Conservation (phyloP, 148 eudicot genomes). For the Rhododendron simsii region DNA sequence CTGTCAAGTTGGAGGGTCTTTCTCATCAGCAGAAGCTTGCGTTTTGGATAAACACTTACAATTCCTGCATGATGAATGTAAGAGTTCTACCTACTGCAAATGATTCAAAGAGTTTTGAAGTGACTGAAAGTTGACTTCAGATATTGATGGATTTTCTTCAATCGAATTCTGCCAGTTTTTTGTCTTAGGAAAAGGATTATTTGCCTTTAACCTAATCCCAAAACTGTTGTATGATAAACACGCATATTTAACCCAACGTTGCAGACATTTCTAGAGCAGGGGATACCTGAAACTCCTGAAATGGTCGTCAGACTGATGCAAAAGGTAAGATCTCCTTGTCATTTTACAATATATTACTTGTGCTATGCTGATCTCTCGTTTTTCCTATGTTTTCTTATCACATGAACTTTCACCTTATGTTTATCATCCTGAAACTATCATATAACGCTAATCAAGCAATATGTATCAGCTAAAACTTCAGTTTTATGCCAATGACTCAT, state of each 20-base stretch:
- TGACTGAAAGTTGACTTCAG: not conserved
- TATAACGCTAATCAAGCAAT: not conserved
- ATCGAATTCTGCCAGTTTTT: not conserved
- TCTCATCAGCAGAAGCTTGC: slow-evolving; percentile 94
- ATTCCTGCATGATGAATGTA: slow-evolving; percentile 96
- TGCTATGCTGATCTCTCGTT: not conserved
- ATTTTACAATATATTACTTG: not conserved
- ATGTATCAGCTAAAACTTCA: not conserved
- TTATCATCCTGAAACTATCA: not conserved
- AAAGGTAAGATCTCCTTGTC: slow-evolving; percentile 40
- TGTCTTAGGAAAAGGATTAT: not conserved
- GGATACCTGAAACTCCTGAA: slow-evolving; percentile 79
- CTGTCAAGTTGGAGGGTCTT: slow-evolving; percentile 69
- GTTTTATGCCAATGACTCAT: not conserved
- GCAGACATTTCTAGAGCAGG: slow-evolving; percentile 86
- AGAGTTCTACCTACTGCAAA: slow-evolving; percentile 15
- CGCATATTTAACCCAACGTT: slow-evolving; percentile 13
- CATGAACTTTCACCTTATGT: not conserved
- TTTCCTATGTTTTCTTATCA: not conserved
- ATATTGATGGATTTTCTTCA: not conserved
- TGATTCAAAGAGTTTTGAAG: not conserved
- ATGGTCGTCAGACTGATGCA: slow-evolving; percentile 65
- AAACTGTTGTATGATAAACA: not conserved
- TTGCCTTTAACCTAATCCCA: not conserved
- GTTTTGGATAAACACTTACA: slow-evolving; percentile 93